phyloP scores from a whole-genome alignment of 768 basidiomycete species.

The Phylloporus rhodoxanthus region DNA sequence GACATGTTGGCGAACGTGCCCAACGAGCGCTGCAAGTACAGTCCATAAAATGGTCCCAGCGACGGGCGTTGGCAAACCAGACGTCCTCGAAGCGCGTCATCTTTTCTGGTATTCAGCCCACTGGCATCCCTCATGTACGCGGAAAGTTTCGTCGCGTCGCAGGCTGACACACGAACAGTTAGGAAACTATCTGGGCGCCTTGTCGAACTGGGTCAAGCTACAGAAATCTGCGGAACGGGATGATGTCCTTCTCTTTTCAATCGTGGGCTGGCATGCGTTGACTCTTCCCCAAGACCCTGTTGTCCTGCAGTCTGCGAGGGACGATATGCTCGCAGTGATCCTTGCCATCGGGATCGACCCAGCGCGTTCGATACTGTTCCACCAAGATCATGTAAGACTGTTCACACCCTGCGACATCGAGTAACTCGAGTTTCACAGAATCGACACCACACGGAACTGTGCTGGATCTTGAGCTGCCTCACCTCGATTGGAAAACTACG shows the following conservation, averaged over 20 bases:
- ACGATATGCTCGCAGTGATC: slow-evolving; percentile 75
- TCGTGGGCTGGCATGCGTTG: slow-evolving; percentile 93
- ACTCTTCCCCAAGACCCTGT: slow-evolving; percentile 84
- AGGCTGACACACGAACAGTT: slow-evolving; percentile 44
- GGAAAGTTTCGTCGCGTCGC: not conserved
- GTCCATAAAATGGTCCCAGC: not conserved
- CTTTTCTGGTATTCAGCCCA: slow-evolving; percentile 92
- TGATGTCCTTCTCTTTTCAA: slow-evolving; percentile 72
- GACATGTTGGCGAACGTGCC: not conserved
- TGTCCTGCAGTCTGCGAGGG: slow-evolving; percentile 52
- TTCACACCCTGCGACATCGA: not conserved
- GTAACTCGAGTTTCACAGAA: slow-evolving; percentile 44
- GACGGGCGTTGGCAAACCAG: slow-evolving; percentile 7
- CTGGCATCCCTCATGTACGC: slow-evolving; percentile 82
- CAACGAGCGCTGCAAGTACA: slow-evolving; percentile 1
- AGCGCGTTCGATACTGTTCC: slow-evolving; percentile 65
- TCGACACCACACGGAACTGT: slow-evolving; percentile 75
- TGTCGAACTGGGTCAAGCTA: slow-evolving; percentile 82
- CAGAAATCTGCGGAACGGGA: slow-evolving; percentile 54
- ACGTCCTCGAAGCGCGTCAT: slow-evolving; percentile 38
- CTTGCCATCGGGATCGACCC: slow-evolving; percentile 85
- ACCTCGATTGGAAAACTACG: slow-evolving; percentile 77
- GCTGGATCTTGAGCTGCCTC: slow-evolving; percentile 85
- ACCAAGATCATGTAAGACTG: slow-evolving; percentile 76
- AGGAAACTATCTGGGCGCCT: slow-evolving; percentile 89